Base-by-base conservation (phyloP, 306 rosid genomes). In the Trifolium dubium region DNA sequence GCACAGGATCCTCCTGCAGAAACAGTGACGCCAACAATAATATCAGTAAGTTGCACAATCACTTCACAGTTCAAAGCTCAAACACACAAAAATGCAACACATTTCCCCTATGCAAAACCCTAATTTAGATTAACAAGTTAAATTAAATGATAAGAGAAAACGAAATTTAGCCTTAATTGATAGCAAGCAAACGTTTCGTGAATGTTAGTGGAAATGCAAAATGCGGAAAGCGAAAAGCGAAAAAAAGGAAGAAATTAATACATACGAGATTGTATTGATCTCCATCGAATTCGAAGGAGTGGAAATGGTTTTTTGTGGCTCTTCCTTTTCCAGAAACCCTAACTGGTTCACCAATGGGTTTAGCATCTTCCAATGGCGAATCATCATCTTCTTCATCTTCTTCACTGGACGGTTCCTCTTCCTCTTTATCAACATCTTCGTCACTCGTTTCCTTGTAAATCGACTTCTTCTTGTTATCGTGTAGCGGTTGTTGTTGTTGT, bases 1-100 rank as follows among this genome's bases (percentile, higher is more conserved):
- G 98, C 66, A 95, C 97, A 18, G 99, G 92, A 78, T 95, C 99
- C 89, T 92, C 99, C 98, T 95, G 84, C 69, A 73, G 68, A 74
- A 66, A 77, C 60, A 73, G 19, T 30, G 39, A 17, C n/a, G 35
- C 10, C 9, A 74, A 30, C 9, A 74, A 30, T 13, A 55, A 61
- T 11, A 60, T 47, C 2, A 0, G 5, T 56, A 55, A 55, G 64
- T 55, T 40, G n/a, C 66, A 80, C 23, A 19, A 59, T 12, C 75
- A 67, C 34, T 60, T 53, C 50, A 70, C 51, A 44, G 40, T 37
- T 37, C 39, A 35, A 35, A 35, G 39, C 5, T 35, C 40, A 37
- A 37, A 37, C 14, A 44, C 6, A 12, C 12, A 41, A 41, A 3
- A 43, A 43, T 43, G n/a, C 12, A 43, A 43, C 11, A 43, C n/a